Base-by-base conservation (phyloP, 1,284 basidiomycete genomes). In the Ganoderma lingzhi region DNA sequence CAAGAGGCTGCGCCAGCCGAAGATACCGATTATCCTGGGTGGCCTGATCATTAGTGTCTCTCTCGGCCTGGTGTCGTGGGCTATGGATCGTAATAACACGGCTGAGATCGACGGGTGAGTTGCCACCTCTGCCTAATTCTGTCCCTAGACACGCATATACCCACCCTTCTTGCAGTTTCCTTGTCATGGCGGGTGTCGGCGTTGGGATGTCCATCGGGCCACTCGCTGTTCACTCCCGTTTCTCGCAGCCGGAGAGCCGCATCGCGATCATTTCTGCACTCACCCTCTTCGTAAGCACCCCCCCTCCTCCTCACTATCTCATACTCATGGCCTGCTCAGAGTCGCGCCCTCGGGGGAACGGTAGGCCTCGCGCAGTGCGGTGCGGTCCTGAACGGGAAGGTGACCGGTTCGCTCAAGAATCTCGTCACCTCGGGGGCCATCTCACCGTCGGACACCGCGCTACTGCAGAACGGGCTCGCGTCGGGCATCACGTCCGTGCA, bases 301-400 rank as follows among this genome's bases (percentile, higher is more conserved):
- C 65, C 6, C 19, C 45, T n/a, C 30, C 37, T 10, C 17, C 2
- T 32, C 48, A 59, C 32, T 42, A 28, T 58, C 56, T 6, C 32
- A 23, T 17, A 41, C 23, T 35, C 10, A 66, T 58, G 30, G 12
- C 0, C 32, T 39, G 35, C 58, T 17, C 71, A 87, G 85, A 84
- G 82, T 77, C 82, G 84, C 35, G 76, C 83, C 0, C 78, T 87
- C 35, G 86, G 87, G 39, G 86, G 86, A 19, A 87, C 86, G 0
- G 75, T 87, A 56, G 86, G 86, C 39, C 80, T 87, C 39, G 85
- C 86, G 0, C 86, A 86, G 71, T 87, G 85, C 63, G 82, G 82
- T 41, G 84, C 85, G 2, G 79, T 87, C 41, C 80, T 87, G 66
- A 82, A 82, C 71, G 78, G 80, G 28, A 86, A 82, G 76, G 85